phyloP scores from a whole-genome alignment of 306 rosid species.

The Glycine tomentella region DNA sequence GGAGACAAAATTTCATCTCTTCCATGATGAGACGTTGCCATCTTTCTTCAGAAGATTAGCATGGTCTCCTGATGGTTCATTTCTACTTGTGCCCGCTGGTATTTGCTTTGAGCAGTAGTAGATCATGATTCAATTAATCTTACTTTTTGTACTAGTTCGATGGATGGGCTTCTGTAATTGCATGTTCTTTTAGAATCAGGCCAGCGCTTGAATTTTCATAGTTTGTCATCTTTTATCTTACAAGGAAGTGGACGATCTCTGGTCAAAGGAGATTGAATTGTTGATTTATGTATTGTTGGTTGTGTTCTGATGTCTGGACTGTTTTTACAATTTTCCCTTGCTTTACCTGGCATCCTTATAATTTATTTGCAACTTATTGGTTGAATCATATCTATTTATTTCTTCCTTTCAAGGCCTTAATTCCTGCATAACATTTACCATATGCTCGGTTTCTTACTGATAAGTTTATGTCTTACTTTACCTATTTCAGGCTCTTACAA shows the following conservation, averaged over 20 bases:
- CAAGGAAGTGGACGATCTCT: constrained; percentile 27
- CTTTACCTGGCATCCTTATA: constrained; percentile 36
- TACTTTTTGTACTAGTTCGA: constrained; percentile 25
- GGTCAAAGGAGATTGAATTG: constrained; percentile 31
- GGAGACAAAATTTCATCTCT: constrained; percentile 77
- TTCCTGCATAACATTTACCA: constrained; percentile 24
- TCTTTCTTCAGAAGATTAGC: constrained; percentile 95
- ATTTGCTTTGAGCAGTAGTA: constrained; percentile 40
- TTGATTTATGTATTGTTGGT: constrained; percentile 12
- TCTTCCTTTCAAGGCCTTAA: constrained; percentile 33
- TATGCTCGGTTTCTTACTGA: constrained; percentile 18
- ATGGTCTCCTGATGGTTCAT: constrained; percentile 98
- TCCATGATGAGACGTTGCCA: constrained; percentile 90
- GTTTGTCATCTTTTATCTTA: constrained; percentile 32
- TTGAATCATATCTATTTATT: constrained; percentile 2
- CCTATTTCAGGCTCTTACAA: constrained; percentile 77
- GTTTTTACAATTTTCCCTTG: background rate
- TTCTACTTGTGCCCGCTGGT: constrained; percentile 97
- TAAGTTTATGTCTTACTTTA: constrained; percentile 42
- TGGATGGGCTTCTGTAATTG: constrained; percentile 36
- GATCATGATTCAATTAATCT: constrained; percentile 21
- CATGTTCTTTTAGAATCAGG: constrained; percentile 4
- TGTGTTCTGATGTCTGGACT: background rate
- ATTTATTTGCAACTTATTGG: constrained; percentile 34
- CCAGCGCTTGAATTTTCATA: constrained; percentile 5